Evolutionary conservation across 1,284 basidiomycete species (phyloP), one percentile per base, ranked within the genome.

Genomic region (Cryptococcus deneoformans): DNA sequence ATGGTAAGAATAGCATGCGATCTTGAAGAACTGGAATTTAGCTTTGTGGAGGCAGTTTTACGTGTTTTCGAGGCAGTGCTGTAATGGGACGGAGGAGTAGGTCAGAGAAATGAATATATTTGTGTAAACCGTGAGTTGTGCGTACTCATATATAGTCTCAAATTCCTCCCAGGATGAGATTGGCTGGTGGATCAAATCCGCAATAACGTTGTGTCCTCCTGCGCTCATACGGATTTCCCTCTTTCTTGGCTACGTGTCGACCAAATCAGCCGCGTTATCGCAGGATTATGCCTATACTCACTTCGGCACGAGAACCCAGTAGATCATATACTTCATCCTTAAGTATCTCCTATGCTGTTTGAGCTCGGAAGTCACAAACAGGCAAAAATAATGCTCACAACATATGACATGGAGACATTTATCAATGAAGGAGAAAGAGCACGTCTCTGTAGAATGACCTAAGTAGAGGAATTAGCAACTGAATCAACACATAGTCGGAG

Each of bases 291-390:
- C 20, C 20, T 34, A 11, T 12, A 79, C 82, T 38, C 65, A 87
- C 88, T 45, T 63, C 54, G 42, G 47, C 46, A 35, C 50, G 59
- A 40, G 52, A 46, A 51, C 61, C 86, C 3, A 92, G 81, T 4
- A 92, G 81, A 68, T 92, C 89, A 68, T 88, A 91, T 1, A 88
- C 86, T 58, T 91, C 88, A 65, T 92, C 89, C 67, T 89, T 89
- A 76, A 91, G 89, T 46, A 91, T 89, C 70, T 91, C 90, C 61
- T 62, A 37, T 5, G 29, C 9, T 20, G 16, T 6, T 2, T 44
- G 7, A 50, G 49, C 12, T 10, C 11, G 5, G 14, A 40, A 20
- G 9, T 20, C 20, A 40, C 11, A 16, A 40, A 39, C 20, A 24
- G 11, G 36, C 36, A 16, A 5, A 9, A 14, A 42, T 39, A 20